Evolutionary conservation across 805 yeast species (phyloP).

Genomic region (Kodamaea hsintzibuensis): DNA sequence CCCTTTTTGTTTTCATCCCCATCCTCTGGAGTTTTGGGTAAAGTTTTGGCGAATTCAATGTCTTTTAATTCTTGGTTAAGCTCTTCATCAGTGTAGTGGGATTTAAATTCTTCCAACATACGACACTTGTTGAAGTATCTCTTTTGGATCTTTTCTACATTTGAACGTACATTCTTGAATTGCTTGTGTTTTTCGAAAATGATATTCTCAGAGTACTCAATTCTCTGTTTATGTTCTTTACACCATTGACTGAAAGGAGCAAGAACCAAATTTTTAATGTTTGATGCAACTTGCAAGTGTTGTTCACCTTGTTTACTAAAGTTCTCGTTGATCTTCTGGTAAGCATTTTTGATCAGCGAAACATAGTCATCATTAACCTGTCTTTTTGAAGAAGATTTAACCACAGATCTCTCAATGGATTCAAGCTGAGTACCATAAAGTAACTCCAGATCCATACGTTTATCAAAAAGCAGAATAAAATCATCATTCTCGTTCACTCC

Average conservation of each 20-base stretch:
- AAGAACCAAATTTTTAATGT: conserved; percentile 59
- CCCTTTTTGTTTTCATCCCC: conserved; percentile 1
- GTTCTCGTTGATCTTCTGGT: conserved; percentile 53
- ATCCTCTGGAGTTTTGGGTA: neutral
- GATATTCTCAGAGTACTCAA: conserved; percentile 58
- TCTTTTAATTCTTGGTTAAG: conserved; percentile 30
- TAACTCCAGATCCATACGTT: conserved; percentile 72
- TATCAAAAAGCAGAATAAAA: conserved; percentile 61
- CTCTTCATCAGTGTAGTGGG: conserved; percentile 48
- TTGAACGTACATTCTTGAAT: conserved; percentile 48
- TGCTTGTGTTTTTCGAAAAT: conserved; percentile 51
- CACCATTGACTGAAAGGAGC: conserved; percentile 78
- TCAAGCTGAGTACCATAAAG: conserved; percentile 60
- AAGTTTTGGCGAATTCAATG: conserved; percentile 15
- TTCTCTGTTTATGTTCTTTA: conserved; percentile 65
- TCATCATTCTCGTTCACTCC: conserved; percentile 75
- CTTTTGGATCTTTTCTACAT: conserved; percentile 60
- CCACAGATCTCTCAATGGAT: conserved; percentile 39
- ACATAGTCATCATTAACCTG: conserved; percentile 55
- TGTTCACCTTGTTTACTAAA: conserved; percentile 58
- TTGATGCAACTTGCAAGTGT: conserved; percentile 62
- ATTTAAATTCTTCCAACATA: conserved; percentile 63
- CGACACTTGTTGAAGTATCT: conserved; percentile 79
- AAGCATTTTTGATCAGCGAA: conserved; percentile 63
- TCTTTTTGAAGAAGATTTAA: conserved; percentile 40